These are phyloP conservation scores for Alopecurus myosuroides DNA, from an alignment of 176 grass and related monocot genomes.

Conservation along the genomic window DNA sequence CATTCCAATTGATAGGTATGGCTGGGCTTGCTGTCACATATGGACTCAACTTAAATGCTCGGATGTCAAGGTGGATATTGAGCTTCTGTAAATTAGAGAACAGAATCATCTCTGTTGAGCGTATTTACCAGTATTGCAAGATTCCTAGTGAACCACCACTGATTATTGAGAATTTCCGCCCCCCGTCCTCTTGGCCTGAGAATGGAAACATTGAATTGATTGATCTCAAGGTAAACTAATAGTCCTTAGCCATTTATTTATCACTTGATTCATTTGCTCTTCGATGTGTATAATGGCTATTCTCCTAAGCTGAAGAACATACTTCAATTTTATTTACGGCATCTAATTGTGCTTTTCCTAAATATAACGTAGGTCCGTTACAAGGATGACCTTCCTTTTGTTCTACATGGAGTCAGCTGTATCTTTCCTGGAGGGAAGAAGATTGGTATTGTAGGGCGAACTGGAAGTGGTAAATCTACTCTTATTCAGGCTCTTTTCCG, in stretches of 20 bases:
- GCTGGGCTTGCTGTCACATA: slow-evolving; percentile 93
- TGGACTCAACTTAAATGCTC: slow-evolving; percentile 93
- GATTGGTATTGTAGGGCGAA: slow-evolving; percentile 94
- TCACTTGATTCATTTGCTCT: background rate
- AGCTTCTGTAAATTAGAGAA: slow-evolving; percentile 99
- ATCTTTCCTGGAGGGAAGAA: slow-evolving; percentile 85
- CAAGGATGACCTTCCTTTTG: slow-evolving; percentile 81
- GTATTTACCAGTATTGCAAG: slow-evolving; percentile 94
- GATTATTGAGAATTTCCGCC: slow-evolving; percentile 53
- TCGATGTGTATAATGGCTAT: background rate
- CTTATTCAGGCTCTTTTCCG: slow-evolving; percentile 98
- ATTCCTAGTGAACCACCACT: slow-evolving; percentile 82
- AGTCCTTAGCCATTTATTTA: background rate
- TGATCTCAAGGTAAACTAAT: slow-evolving; percentile 74
- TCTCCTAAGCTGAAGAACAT: background rate
- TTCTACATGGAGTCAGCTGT: slow-evolving; percentile 80
- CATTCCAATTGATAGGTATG: slow-evolving; percentile 69
- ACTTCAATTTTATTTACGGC: background rate
- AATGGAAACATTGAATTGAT: slow-evolving; percentile 75
- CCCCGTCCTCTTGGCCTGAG: slow-evolving; percentile 65
- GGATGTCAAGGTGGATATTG: slow-evolving; percentile 95
- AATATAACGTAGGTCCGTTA: slow-evolving; percentile 68
- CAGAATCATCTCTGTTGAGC: slow-evolving; percentile 95
- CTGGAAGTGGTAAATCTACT: slow-evolving; percentile 99
- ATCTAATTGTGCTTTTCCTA: slow-evolving; percentile 6